A percentile compares a stretch with the other conserved stretches of the same genome.
These are phyloP conservation scores for Jatropha curcas DNA, from an alignment of 345 rosid species.

Conservation along the genomic window DNA sequence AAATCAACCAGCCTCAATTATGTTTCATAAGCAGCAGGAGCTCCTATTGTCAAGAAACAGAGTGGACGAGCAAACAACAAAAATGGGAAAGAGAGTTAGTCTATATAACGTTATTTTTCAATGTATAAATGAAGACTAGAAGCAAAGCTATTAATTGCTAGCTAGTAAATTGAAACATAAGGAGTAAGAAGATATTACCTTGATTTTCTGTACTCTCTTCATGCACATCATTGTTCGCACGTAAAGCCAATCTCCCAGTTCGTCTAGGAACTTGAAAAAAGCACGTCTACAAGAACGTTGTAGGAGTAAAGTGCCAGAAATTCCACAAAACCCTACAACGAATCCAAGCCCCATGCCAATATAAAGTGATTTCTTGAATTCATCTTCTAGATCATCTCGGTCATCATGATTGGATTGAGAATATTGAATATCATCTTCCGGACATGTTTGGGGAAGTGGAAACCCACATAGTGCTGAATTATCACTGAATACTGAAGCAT, in stretches of 20 bases:
- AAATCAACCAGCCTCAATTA: too few relatives aligned
- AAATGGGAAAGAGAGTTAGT: too few relatives aligned
- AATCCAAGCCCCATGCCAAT: background rate
- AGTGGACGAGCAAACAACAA: too few relatives aligned
- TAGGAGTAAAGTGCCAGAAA: background rate
- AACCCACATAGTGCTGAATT: background rate
- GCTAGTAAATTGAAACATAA: too few relatives aligned
- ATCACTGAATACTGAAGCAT: background rate
- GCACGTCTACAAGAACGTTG: background rate
- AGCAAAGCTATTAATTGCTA: too few relatives aligned
- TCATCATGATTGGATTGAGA: background rate
- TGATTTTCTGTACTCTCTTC: background rate
- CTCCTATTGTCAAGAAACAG: too few relatives aligned
- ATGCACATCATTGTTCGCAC: background rate
- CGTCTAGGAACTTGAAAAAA: background rate
- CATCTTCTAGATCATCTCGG: background rate
- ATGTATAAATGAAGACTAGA: too few relatives aligned
- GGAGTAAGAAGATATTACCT: too few relatives aligned
- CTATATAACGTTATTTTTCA: too few relatives aligned
- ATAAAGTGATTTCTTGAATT: background rate
- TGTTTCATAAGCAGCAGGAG: too few relatives aligned
- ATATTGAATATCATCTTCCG: background rate
- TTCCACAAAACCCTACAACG: background rate
- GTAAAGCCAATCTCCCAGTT: background rate
- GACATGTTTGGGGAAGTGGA: background rate